Evolutionary conservation across 805 yeast genomes (phyloP).

Genomic region (Kluyveromyces aestuarii): DNA sequence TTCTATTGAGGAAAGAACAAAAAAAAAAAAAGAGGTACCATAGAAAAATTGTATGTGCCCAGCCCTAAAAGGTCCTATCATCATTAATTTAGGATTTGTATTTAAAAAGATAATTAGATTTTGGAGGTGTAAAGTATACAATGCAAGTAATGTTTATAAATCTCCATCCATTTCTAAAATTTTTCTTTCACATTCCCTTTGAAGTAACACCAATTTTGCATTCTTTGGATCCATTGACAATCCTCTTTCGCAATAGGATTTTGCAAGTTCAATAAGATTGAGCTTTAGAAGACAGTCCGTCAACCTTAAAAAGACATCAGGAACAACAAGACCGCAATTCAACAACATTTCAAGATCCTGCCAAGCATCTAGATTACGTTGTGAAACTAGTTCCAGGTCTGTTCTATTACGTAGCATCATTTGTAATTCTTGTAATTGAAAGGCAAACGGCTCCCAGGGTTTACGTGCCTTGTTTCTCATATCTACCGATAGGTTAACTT

Average conservation of each 20-base stretch:
- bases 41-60: too few species aligned
- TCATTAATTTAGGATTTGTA: too few species aligned
- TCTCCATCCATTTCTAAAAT: slow-evolving; percentile 26
- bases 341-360: slow-evolving; percentile 62
- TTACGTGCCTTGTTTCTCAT: slow-evolving; percentile 54
- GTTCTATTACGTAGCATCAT: slow-evolving; percentile 61
- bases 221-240: slow-evolving; percentile 52
- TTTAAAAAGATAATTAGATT: too few species aligned
- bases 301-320: slow-evolving; percentile 66
- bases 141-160: slow-evolving; percentile 4
- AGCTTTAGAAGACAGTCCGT: slow-evolving; percentile 55
- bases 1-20: too few species aligned
- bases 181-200: slow-evolving; percentile 18
- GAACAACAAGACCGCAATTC: slow-evolving; percentile 46
- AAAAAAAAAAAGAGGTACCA: too few species aligned
- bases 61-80: too few species aligned
- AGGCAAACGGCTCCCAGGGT: slow-evolving; percentile 65
- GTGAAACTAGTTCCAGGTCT: slow-evolving; percentile 53
- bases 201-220: slow-evolving; percentile 21
- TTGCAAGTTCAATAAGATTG: slow-evolving; percentile 54
- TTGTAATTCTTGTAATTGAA: slow-evolving; percentile 59
- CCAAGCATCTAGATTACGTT: slow-evolving; percentile 48
- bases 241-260: slow-evolving; percentile 65
- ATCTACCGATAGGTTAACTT: slow-evolving; percentile 56
- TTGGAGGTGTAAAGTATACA: neutral